Base-by-base conservation (phyloP, 2,329 filamentous ascomycete species). In the Phialophora chinensis region DNA sequence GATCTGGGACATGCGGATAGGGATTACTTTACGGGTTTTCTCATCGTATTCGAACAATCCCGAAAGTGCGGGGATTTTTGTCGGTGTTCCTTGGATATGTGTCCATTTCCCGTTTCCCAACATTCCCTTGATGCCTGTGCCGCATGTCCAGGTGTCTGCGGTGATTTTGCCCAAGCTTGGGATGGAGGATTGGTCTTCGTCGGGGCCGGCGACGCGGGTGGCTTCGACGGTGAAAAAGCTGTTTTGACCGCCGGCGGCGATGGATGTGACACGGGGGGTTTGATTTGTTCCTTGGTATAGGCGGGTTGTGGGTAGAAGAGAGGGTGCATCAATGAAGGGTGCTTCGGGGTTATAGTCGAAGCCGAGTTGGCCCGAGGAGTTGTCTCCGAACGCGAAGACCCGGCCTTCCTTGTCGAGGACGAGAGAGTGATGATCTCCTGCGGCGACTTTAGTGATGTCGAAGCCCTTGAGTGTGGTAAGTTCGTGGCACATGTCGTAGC, bases 1-100 rank as follows among this genome's bases (percentile, higher is more conserved):
- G 25, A 98, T 81, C 65, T 85, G 82, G 54, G 88, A 84, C 33
- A 96, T 81, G 8, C 90, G 89, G 77, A 99, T 97, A 0, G 95
- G 93, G 5, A 91, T 82, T 47, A 90, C 84, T 14, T 79, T 81
- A 69, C 90, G 87, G 0, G 81, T 84, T 17, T 79, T 81, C 75
- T 99, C 95, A 78, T 96, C 90, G 78, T 90, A 99, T 78, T 98
- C 95, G 74, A 87, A 91, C 1, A 98, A 85, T 0, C 90, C 90
- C 20, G 91, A 96, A 3, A 99, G 85, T 0, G 88, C 81, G 73
- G 94, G 95, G 71, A 98, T 87, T 77, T 95, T 96, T 65, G 86
- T 86, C 0, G 92, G 93, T 0, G 84, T 86, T 38, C 86, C 81
- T 71, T 96, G 93, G 0, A 94, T 84, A 77, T 98, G 95, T 29